Conservation (phyloP, 768 basidiomycete genomes). For the Tylopilus sp. region DNA sequence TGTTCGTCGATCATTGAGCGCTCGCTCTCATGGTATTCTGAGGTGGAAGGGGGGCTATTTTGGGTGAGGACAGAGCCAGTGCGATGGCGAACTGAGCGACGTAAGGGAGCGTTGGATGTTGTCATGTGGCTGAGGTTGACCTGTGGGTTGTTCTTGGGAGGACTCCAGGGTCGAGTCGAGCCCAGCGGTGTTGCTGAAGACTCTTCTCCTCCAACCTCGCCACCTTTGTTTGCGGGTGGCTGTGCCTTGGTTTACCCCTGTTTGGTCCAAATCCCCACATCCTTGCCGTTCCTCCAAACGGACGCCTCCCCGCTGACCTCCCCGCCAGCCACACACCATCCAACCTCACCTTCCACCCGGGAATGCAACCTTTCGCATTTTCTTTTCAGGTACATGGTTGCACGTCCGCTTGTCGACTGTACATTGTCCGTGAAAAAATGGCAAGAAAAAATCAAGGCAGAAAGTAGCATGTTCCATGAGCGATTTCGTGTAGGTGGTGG, state of each 20-base stretch:
- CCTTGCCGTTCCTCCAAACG: slow-evolving; percentile 23
- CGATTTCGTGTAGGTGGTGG: slow-evolving; percentile 23
- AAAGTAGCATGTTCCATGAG: slow-evolving; percentile 1
- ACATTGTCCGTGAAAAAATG: slow-evolving; percentile 3
- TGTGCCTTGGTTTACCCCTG: slow-evolving; percentile 23
- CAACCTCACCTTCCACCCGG: background rate
- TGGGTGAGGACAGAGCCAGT: slow-evolving; percentile 21
- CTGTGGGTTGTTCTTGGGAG: slow-evolving; percentile 18
- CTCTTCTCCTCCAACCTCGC: slow-evolving; percentile 16
- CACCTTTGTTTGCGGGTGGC: slow-evolving; percentile 34
- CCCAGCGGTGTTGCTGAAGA: slow-evolving; percentile 19
- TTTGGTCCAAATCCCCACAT: slow-evolving; percentile 22
- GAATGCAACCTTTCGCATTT: background rate
- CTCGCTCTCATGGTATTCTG: slow-evolving; percentile 33
- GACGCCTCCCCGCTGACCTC: slow-evolving; percentile 20
- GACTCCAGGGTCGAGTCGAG: slow-evolving; percentile 18
- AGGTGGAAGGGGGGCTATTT: slow-evolving; percentile 27
- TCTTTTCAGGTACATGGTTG: background rate
- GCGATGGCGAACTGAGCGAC: slow-evolving; percentile 26
- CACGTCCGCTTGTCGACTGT: background rate
- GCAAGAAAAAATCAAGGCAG: background rate
- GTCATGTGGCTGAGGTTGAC: slow-evolving; percentile 25
- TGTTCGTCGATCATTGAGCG: slow-evolving; percentile 32
- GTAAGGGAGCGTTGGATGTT: slow-evolving; percentile 8
- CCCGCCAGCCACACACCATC: slow-evolving; percentile 15